Evolutionary conservation across 1,284 basidiomycete species (phyloP).

Genomic region (Rugiboletus extremiorientalis): DNA sequence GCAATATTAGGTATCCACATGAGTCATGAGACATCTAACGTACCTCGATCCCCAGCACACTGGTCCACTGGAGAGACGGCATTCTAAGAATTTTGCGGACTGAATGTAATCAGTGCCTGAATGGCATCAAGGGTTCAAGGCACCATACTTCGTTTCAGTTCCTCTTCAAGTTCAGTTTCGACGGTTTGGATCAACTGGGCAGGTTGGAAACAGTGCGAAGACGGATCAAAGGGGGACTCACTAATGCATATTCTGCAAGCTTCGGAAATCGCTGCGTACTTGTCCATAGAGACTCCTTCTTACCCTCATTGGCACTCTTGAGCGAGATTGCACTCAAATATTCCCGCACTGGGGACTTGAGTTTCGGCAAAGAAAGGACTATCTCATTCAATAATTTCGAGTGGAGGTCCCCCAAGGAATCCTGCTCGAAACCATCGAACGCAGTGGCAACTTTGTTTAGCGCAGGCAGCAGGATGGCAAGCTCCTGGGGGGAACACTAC

Average conservation of each 20-base stretch:
- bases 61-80: slow-evolving; percentile 77
- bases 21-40: slow-evolving; percentile 1
- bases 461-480: slow-evolving; percentile 74
- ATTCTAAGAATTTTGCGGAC: slow-evolving; percentile 75
- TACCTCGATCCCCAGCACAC: slow-evolving; percentile 72
- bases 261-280: slow-evolving; percentile 71
- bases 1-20: neutral
- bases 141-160: slow-evolving; percentile 64
- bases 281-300: slow-evolving; percentile 74
- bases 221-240: slow-evolving; percentile 20
- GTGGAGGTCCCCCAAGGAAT: slow-evolving; percentile 54
- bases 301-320: slow-evolving; percentile 65
- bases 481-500: slow-evolving; percentile 84
- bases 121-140: neutral
- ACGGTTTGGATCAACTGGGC: slow-evolving; percentile 56
- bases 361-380: slow-evolving; percentile 64
- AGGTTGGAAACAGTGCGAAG: neutral
- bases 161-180: slow-evolving; percentile 74
- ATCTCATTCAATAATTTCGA: slow-evolving; percentile 74
- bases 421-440: slow-evolving; percentile 52
- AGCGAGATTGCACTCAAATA: slow-evolving; percentile 65
- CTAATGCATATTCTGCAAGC: slow-evolving; percentile 50
- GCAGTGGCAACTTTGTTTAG: slow-evolving; percentile 73
- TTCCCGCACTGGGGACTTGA: slow-evolving; percentile 55
- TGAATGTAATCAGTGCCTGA: slow-evolving; percentile 28